phyloP scores from a whole-genome alignment of 768 basidiomycete species.

The Kwoniella dendrophila region DNA sequence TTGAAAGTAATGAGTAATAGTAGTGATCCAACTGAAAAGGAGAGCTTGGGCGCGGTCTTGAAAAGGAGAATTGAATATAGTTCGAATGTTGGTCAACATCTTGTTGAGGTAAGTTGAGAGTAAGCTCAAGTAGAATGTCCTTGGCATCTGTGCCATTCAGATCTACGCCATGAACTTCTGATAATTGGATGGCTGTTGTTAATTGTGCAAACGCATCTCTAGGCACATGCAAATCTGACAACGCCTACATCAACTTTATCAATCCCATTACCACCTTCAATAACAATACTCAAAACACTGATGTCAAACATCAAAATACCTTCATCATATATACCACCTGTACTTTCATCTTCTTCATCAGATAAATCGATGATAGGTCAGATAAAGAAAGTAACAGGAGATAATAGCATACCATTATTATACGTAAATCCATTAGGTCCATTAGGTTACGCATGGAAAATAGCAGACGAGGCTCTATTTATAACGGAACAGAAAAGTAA shows the following conservation, averaged over 20 bases:
- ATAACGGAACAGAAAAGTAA: conserved; percentile 19
- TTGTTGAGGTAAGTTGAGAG: conserved; percentile 38
- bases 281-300: conserved; percentile 22
- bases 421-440: conserved; percentile 39
- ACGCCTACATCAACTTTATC: conserved; percentile 34
- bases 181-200: neutral
- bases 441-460: conserved; percentile 40
- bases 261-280: conserved; percentile 38
- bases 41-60: conserved; percentile 26
- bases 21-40: conserved; percentile 5
- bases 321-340: conserved; percentile 17
- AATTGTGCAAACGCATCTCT: neutral
- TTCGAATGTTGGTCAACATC: conserved; percentile 39
- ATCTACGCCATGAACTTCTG: neutral
- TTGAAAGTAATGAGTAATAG: neutral
- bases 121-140: too few relatives aligned
- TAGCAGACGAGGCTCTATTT: conserved; percentile 38
- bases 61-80: conserved; percentile 30
- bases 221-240: conserved; percentile 42
- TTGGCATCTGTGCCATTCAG: too few relatives aligned
- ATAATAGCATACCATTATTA: conserved; percentile 29
- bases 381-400: neutral
- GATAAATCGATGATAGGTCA: conserved; percentile 16
- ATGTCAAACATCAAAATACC: conserved; percentile 11
- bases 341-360: conserved; percentile 9